Evolutionary conservation across 441 rosid species (phyloP).

Genomic region (Flueggea neowawraea): DNA sequence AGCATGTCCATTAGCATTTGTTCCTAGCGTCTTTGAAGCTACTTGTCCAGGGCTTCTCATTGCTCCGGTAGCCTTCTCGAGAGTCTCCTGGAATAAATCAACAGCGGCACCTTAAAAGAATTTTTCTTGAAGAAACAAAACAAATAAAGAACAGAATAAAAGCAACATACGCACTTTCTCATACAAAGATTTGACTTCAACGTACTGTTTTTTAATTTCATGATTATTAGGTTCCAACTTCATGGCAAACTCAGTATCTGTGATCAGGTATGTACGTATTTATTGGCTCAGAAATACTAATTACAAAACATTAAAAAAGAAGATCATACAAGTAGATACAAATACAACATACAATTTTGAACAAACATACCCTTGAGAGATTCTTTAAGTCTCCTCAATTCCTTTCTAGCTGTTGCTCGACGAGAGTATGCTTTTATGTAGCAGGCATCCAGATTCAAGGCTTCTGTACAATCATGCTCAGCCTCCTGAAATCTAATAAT

Average conservation of each 20-base stretch:
- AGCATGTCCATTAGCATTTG: constrained; percentile 34
- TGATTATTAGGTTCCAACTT: constrained; percentile 84
- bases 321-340: not conserved
- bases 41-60: constrained; percentile 46
- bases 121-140: too few relatives aligned
- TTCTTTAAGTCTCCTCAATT: constrained; percentile 66
- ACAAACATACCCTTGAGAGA: constrained; percentile 64
- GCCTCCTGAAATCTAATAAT: constrained; percentile 88
- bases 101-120: constrained; percentile 5
- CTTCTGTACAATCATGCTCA: constrained; percentile 93
- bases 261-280: constrained; percentile 18
- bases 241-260: constrained; percentile 93
- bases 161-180: constrained; percentile 51
- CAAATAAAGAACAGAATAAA: not conserved
- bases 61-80: constrained; percentile 56
- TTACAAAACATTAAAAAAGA: constrained; percentile 4
- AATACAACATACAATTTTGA: not conserved
- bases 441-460: constrained; percentile 77
- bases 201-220: constrained; percentile 77
- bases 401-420: constrained; percentile 87
- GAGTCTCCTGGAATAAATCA: constrained; percentile 44
- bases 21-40: constrained; percentile 21
- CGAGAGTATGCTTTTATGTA: too few relatives aligned
- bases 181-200: constrained; percentile 63
- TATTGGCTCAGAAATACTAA: constrained; percentile 16